A percentile compares a stretch with the other conserved stretches of the same genome.
These are phyloP conservation scores for Rhododendron ovatum DNA, from an alignment of 148 eudicot species.

Conservation along the genomic window DNA sequence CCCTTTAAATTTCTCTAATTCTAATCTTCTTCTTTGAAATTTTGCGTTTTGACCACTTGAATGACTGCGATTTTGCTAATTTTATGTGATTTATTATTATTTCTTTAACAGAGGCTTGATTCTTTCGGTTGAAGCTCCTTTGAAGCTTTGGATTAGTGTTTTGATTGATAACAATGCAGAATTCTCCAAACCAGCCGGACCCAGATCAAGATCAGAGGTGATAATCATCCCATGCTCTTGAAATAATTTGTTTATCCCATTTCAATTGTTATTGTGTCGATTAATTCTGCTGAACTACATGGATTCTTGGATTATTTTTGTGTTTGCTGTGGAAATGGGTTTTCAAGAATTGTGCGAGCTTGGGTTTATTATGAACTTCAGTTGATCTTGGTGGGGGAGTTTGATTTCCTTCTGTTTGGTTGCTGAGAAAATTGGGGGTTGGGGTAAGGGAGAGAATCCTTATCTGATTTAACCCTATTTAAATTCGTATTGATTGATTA, in stretches of 20 bases:
- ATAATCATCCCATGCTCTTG: neutral
- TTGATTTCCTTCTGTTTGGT: neutral
- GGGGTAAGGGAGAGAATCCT: neutral
- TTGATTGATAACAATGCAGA: slow-evolving; percentile 4
- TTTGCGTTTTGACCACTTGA: slow-evolving; percentile 1
- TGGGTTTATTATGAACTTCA: neutral
- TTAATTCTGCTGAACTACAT: neutral
- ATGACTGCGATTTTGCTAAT: neutral
- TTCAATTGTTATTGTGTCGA: neutral
- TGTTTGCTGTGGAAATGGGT: neutral
- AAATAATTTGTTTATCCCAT: neutral
- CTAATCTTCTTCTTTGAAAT: neutral
- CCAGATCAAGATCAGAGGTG: slow-evolving; percentile 19
- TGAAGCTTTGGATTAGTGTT: slow-evolving; percentile 5
- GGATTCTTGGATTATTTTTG: neutral
- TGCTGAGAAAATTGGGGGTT: neutral
- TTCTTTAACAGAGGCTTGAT: neutral
- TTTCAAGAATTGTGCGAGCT: neutral
- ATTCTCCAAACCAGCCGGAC: neutral
- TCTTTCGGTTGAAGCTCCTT: neutral
- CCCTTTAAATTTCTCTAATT: neutral
- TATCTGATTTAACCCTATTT: neutral
- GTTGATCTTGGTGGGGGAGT: neutral
- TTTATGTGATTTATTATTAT: neutral
- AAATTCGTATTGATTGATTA: neutral